Conservation (phyloP, 805 yeast species). For the Candida ascalaphidarum region DNA sequence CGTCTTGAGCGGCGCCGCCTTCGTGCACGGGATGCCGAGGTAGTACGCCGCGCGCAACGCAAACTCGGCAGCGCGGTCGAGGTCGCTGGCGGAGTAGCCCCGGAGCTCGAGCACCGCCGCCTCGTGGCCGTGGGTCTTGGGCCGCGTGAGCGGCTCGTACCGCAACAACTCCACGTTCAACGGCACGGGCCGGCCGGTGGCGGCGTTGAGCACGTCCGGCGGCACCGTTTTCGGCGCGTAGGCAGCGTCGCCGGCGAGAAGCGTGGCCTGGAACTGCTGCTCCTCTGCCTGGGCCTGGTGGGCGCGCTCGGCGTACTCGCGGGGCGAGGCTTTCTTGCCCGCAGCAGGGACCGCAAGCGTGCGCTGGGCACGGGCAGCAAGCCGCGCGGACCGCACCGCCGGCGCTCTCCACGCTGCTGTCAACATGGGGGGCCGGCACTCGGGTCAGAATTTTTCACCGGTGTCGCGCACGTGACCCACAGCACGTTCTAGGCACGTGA, state of each 20-base stretch:
- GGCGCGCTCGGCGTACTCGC: conserved; percentile 21
- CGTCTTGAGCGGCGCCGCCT: conserved; percentile 59
- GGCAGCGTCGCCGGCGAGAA: conserved; percentile 16
- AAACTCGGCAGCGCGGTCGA: conserved; percentile 76
- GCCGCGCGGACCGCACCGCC: no score
- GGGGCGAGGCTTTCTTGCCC: conserved; percentile 17
- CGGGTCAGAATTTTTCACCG: no score
- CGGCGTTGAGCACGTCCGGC: conserved; percentile 11
- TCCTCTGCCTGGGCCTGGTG: conserved; percentile 16
- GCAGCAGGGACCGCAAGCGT: no score
- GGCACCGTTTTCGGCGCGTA: conserved; percentile 24
- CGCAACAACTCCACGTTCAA: conserved; percentile 74
- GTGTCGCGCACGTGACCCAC: no score
- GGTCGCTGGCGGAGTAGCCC: conserved; percentile 59
- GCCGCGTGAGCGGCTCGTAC: conserved; percentile 69
- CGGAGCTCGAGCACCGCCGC: conserved; percentile 73
- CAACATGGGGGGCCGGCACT: no score
- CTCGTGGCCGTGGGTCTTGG: conserved; percentile 59
- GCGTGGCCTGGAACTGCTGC: conserved; percentile 15
- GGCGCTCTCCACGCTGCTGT: no score
- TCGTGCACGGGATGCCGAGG: conserved; percentile 78
- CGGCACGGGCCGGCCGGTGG: conserved; percentile 56
- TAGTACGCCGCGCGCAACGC: conserved; percentile 86
- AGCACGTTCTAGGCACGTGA: no score
- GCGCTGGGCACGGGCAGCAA: no score